Base-by-base conservation (phyloP, 73 alveolate genomes). In the Vitrella brassicaformis region DNA sequence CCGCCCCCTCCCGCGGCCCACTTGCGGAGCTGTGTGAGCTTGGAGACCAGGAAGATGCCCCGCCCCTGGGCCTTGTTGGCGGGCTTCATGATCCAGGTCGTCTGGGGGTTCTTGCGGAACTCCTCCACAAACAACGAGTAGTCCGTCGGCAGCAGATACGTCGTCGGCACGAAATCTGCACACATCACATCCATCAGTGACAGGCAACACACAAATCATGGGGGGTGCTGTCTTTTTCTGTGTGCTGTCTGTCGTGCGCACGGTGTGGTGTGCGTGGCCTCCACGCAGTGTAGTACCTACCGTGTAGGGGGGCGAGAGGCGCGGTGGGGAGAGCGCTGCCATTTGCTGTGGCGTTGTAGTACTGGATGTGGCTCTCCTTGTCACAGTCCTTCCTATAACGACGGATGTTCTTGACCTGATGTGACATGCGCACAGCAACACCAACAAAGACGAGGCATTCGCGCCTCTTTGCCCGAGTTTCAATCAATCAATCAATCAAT, bases 11-110 rank as follows among this genome's bases (percentile, higher is more conserved):
- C 22, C 14, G 4, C 79, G 22, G 91, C 88, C 93, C 93, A 86
- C 68, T 82, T 86, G 74, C 81, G 74, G 31, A 86, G 71, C 75
- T 89, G 78, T 47, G 87, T 69, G 47, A 92, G 90, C 77, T 95
- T 95, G 71, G 96, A 95, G 65, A 96, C 94, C 39, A 96, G 88
- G 87, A 94, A 94, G 79, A 96, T 96, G 28, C 99, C 99, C 72
- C 95, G 93, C 26, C 99, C 99, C 82, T 96, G 95, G 68, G 98
- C 94, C 65, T 93, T 89, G 71, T 96, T 94, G 31, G 96, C 89
- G 30, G 99, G 99, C 79, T 96, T 96, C 89, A 96, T 95, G 72
- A 96, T 96, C 99, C 99, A 96, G 64, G 96, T 90, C 22, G 94
- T 76, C 86, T 95, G 92, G 29, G 98, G 98, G 81, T 91, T 90